Percentiles rank a stretch among this genome's conserved stretches.
phyloP scores from a whole-genome alignment of 1,284 basidiomycete species.

The Apiotrichum montevideense region DNA sequence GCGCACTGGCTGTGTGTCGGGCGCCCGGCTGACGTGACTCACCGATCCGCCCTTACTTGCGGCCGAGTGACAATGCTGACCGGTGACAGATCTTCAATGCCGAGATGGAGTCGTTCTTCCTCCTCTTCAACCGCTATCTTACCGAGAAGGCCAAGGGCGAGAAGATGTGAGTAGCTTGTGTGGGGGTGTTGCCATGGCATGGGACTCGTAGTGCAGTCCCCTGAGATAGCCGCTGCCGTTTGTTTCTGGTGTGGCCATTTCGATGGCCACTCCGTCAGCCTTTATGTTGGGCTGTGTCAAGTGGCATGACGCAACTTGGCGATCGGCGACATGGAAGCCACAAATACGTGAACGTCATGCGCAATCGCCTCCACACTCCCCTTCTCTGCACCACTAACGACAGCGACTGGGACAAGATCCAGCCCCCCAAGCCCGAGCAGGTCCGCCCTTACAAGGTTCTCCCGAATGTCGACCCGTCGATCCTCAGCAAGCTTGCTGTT shows the following conservation, averaged over 20 bases:
- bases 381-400: too few relatives aligned
- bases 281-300: too few relatives aligned
- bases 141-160: slow-evolving; percentile 88
- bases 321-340: too few relatives aligned
- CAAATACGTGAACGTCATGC: too few relatives aligned
- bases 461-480: slow-evolving; percentile 57
- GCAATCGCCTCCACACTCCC: too few relatives aligned
- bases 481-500: slow-evolving; percentile 91
- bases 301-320: too few relatives aligned
- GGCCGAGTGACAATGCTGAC: not conserved
- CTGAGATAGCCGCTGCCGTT: too few relatives aligned
- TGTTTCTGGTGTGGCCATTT: too few relatives aligned
- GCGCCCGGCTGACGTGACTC: not conserved
- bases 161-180: slow-evolving; percentile 66
- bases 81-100: slow-evolving; percentile 76
- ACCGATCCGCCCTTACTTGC: not conserved
- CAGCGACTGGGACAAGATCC: slow-evolving; percentile 96
- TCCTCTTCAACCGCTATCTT: slow-evolving; percentile 97
- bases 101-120: slow-evolving; percentile 99
- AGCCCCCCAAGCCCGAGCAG: slow-evolving; percentile 87
- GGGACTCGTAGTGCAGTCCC: too few relatives aligned
- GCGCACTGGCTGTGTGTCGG: too few relatives aligned
- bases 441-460: slow-evolving; percentile 83
- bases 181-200: not conserved
- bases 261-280: too few relatives aligned